Percentiles rank a stretch among this genome's conserved stretches.
phyloP scores from a whole-genome alignment of 2,329 filamentous ascomycete species.

The Aspergillus pseudotamarii region DNA sequence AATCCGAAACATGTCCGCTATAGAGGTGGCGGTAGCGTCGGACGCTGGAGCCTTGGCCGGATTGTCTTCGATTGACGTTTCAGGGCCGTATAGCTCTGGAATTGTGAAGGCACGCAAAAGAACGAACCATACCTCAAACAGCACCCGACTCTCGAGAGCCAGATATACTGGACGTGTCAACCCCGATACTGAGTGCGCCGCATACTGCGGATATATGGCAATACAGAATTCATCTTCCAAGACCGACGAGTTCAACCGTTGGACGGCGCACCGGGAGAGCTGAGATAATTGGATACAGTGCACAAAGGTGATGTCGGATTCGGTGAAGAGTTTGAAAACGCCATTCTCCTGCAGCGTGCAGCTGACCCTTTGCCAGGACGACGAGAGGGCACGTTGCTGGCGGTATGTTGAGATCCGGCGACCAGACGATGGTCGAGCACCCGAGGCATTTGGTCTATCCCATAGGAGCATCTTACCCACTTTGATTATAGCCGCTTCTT shows the following conservation, averaged over 20 bases:
- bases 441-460: conserved; percentile 70
- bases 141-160: conserved; percentile 78
- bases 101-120: conserved; percentile 87
- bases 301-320: conserved; percentile 78
- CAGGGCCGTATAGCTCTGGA: conserved; percentile 82
- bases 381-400: conserved; percentile 59
- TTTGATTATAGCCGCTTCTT: conserved; percentile 86
- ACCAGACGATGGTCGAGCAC: conserved; percentile 36
- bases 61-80: conserved; percentile 47
- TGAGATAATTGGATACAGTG: conserved; percentile 86
- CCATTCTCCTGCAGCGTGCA: conserved; percentile 95
- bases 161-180: conserved; percentile 89
- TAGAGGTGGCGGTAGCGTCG: conserved; percentile 36
- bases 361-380: conserved; percentile 84
- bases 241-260: conserved; percentile 86
- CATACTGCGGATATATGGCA: conserved; percentile 92
- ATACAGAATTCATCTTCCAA: conserved; percentile 92
- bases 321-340: conserved; percentile 86
- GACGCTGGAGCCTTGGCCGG: conserved; percentile 37
- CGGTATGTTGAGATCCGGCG: conserved; percentile 56
- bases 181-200: conserved; percentile 70
- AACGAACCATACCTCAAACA: conserved; percentile 98
- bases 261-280: conserved; percentile 84
- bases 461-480: conserved; percentile 88
- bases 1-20: conserved; percentile 66